These are phyloP conservation scores for Luzula sylvatica DNA, from an alignment of 176 grass and related monocot genomes.

Conservation along the genomic window DNA sequence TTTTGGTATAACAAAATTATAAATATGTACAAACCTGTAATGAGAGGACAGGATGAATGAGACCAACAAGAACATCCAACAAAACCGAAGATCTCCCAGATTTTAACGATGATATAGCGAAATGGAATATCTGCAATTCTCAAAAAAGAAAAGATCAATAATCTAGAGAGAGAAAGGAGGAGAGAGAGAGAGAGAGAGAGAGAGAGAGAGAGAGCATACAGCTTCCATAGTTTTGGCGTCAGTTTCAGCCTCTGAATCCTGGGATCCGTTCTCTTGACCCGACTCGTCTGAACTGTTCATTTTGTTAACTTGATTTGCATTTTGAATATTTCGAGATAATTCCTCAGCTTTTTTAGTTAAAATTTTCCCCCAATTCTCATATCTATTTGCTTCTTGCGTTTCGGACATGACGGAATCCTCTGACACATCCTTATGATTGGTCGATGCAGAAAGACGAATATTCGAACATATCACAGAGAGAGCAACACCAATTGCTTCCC, in stretches of 20 bases:
- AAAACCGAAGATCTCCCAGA: constrained; percentile 89
- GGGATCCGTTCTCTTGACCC: constrained; percentile 32
- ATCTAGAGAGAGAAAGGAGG: not conserved
- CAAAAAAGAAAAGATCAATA: constrained; percentile 17
- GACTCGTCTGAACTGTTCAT: constrained; percentile 30
- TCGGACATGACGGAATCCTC: constrained; percentile 41
- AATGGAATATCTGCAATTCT: constrained; percentile 79
- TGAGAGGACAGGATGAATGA: constrained; percentile 74
- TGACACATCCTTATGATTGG: constrained; percentile 10
- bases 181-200: constrained; percentile 1
- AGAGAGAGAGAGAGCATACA: constrained; percentile 30
- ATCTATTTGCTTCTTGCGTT: constrained; percentile 17
- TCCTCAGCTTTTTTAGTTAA: constrained; percentile 60
- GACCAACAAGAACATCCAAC: constrained; percentile 53
- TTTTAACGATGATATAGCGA: constrained; percentile 71
- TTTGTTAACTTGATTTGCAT: constrained; percentile 47
- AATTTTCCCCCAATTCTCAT: constrained; percentile 53
- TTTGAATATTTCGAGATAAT: constrained; percentile 71
- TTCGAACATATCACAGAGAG: constrained; percentile 82
- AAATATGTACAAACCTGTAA: constrained; percentile 50
- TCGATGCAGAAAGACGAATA: constrained; percentile 43
- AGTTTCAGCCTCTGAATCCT: constrained; percentile 29
- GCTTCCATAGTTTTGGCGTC: constrained; percentile 78
- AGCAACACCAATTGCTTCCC: constrained; percentile 88
- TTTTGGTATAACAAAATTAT: not conserved